A percentile compares a stretch with the other conserved stretches of the same genome.
These are phyloP conservation scores for Linnemannia schmuckeri DNA, from an alignment of 192 early-diverging fungal genomes.

Conservation along the genomic window DNA sequence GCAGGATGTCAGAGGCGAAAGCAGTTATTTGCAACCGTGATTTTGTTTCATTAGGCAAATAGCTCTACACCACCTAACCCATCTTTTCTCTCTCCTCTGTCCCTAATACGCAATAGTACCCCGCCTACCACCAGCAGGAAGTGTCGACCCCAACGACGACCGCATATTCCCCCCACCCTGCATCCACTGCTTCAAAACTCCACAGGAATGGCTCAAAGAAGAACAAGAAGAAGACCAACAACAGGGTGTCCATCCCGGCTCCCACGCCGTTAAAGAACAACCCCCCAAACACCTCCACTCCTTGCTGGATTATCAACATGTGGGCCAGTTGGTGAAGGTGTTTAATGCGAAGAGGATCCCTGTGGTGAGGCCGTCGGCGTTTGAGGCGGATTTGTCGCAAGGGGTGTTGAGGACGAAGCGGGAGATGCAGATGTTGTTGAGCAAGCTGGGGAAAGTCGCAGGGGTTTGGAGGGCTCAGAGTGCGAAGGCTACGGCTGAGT, in stretches of 20 bases:
- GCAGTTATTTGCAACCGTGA: neutral
- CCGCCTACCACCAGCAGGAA: constrained; percentile 20
- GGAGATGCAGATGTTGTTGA: constrained; percentile 10
- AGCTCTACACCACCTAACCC: neutral
- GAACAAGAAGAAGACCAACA: constrained; percentile 7
- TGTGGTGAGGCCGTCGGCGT: constrained; percentile 18
- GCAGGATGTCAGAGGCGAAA: neutral
- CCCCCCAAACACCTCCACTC: constrained; percentile 45
- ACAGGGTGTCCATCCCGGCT: neutral
- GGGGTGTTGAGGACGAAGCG: constrained; percentile 16
- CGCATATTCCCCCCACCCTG: neutral
- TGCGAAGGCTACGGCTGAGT: neutral
- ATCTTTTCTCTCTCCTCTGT: neutral
- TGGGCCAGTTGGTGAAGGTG: constrained; percentile 42
- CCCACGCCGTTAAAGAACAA: neutral
- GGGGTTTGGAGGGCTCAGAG: neutral
- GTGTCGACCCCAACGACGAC: constrained; percentile 12
- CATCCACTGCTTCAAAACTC: neutral
- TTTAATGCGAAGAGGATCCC: constrained; percentile 14
- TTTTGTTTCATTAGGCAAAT: neutral
- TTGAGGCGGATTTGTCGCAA: constrained; percentile 29
- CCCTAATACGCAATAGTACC: constrained; percentile 19
- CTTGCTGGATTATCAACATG: constrained; percentile 45
- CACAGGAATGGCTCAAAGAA: neutral
- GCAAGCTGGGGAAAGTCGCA: neutral